Evolutionary conservation across 192 early-diverging fungal species (phyloP), one percentile per base, ranked within the genome.

Genomic region (Obelidium mucronatum): DNA sequence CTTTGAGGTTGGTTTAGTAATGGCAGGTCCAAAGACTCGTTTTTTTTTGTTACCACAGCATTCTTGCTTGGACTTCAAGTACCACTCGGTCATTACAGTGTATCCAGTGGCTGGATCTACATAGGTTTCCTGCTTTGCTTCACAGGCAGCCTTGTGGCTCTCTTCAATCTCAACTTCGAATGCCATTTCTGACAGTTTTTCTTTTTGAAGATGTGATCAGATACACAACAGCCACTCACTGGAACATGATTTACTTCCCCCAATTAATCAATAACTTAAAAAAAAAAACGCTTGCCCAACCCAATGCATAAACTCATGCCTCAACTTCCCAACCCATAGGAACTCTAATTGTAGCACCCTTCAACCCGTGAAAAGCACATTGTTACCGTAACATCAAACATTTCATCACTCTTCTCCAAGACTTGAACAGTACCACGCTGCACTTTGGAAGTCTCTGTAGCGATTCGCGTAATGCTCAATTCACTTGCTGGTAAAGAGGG

Each of bases 41-140:
- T n/a, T n/a, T n/a, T n/a, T n/a, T n/a, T n/a, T n/a, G n/a, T 60
- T 37, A 19, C 51, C 69, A 72, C 69, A 72, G 31, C 69, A 72
- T 24, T 33, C 26, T 39, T 72, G 31, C 53, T 36, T 31, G 24
- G 54, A 24, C 35, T 36, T 36, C 26, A 72, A 35, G 55, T 72
- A 72, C 53, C 51, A 72, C 15, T 8, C 69, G 1, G 69, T 72
- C 69, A 72, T 72, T 22, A 72, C 69, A 11, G 30, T 35, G 37
- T 72, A 72, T 1, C 69, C 69, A 72, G 69, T 72, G 22, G n/a
- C 34, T 6, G 69, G 69, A 37, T 72, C 69, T 13, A 13, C 40
- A 36, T 72, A 72, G 11, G 40, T 42, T 26, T 35, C 19, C 36
- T 72, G 53, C 5, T 59, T 36, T 4, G 53, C 55, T 36, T 1